A percentile compares a stretch with the other conserved stretches of the same genome.
Evolutionary conservation across 2,329 filamentous ascomycete genomes (phyloP).

Genomic region (Harringtonia lauricola): DNA sequence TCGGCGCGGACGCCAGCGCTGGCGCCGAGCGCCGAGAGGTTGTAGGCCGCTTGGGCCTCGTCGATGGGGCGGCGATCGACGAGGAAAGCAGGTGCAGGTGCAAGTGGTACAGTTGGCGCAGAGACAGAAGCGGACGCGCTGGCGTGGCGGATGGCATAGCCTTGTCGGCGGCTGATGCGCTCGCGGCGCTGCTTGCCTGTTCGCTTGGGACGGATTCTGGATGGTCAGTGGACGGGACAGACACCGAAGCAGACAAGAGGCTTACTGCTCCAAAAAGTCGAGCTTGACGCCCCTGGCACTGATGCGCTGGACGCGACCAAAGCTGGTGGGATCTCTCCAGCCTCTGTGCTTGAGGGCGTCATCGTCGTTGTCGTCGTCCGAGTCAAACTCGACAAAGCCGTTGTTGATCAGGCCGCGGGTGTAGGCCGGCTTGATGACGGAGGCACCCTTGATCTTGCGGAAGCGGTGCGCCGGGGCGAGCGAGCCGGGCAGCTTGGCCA

Average conservation of each 20-base stretch:
- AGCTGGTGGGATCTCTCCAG: slow-evolving; percentile 47
- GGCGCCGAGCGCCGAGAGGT: slow-evolving; percentile 25
- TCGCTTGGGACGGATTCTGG: slow-evolving; percentile 20
- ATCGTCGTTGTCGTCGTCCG: slow-evolving; percentile 41
- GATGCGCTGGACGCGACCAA: slow-evolving; percentile 55
- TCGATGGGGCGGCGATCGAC: slow-evolving; percentile 34
- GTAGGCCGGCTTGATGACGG: slow-evolving; percentile 39
- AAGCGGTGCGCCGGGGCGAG: slow-evolving; percentile 50
- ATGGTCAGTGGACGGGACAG: not conserved
- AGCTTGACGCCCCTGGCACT: slow-evolving; percentile 54
- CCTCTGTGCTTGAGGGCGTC: slow-evolving; percentile 21
- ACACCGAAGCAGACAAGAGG: slow-evolving; percentile 9
- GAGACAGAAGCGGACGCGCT: not conserved
- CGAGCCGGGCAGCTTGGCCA: slow-evolving; percentile 44
- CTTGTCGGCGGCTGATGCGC: slow-evolving; percentile 4
- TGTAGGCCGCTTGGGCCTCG: slow-evolving; percentile 56
- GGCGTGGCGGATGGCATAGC: not conserved
- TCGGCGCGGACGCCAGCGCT: not conserved
- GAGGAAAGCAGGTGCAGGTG: slow-evolving; percentile 9
- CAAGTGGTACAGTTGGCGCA: not conserved
- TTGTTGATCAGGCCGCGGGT: slow-evolving; percentile 59
- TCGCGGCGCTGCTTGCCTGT: slow-evolving; percentile 6
- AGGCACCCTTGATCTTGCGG: slow-evolving; percentile 46
- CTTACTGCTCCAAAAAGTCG: slow-evolving; percentile 60
- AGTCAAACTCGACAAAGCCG: slow-evolving; percentile 59